These are phyloP conservation scores for Micromonas pusilla DNA, from an alignment of 139 green algal genomes.

Conservation along the genomic window DNA sequence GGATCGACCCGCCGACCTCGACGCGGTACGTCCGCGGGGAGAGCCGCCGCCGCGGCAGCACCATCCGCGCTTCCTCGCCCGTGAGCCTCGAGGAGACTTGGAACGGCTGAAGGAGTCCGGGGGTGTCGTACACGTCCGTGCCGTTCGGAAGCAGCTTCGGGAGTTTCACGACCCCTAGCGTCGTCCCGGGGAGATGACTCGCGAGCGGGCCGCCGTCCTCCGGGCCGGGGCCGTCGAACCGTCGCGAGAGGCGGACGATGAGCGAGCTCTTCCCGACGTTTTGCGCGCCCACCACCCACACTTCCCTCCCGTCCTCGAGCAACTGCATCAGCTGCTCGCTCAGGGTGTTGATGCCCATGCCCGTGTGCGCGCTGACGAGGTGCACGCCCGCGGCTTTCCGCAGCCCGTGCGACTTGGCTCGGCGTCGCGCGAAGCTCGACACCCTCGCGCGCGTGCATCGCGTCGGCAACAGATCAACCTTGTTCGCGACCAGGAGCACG, in stretches of 20 bases:
- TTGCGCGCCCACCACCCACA: slow-evolving; percentile 87
- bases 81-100: slow-evolving; percentile 65
- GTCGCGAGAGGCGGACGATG: slow-evolving; percentile 75
- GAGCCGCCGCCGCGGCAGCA: slow-evolving; percentile 45
- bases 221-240: neutral
- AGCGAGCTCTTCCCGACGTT: slow-evolving; percentile 91
- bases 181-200: slow-evolving; percentile 84
- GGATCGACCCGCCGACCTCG: slow-evolving; percentile 56
- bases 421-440: slow-evolving; percentile 5
- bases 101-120: slow-evolving; percentile 82
- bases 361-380: slow-evolving; percentile 50
- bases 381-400: slow-evolving; percentile 12
- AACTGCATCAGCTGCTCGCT: neutral
- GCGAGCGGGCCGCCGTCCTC: slow-evolving; percentile 58
- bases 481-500: slow-evolving; percentile 86
- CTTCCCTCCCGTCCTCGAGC: slow-evolving; percentile 62
- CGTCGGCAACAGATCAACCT: slow-evolving; percentile 80
- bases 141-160: slow-evolving; percentile 63
- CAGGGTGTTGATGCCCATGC: slow-evolving; percentile 41
- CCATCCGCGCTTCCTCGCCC: slow-evolving; percentile 55
- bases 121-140: slow-evolving; percentile 82
- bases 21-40: slow-evolving; percentile 81
- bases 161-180: slow-evolving; percentile 77
- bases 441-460: slow-evolving; percentile 23
- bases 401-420: slow-evolving; percentile 11